Evolutionary conservation across 2,329 filamentous ascomycete species (phyloP).

Genomic region (Pseudogymnoascus sp.): DNA sequence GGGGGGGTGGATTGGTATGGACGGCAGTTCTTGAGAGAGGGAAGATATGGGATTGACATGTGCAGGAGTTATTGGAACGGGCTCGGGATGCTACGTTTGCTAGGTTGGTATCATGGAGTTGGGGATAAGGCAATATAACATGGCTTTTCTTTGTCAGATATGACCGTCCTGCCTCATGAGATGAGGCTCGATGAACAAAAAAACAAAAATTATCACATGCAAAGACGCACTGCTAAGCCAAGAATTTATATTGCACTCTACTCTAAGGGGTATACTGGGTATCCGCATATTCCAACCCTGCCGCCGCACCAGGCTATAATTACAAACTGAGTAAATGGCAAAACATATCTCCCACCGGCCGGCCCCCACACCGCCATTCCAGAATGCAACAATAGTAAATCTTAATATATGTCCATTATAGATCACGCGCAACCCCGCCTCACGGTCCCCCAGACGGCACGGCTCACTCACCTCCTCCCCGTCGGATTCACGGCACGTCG

Average conservation of each 20-base stretch:
- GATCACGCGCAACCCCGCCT: not conserved
- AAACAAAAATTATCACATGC: not conserved
- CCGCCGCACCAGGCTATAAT: not conserved
- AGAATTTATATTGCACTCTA: not conserved
- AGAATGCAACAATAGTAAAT: not conserved
- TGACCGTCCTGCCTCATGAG: not conserved
- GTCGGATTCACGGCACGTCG: constrained; percentile 54
- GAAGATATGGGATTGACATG: not conserved
- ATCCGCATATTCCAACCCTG: constrained; percentile 3
- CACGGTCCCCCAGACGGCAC: not conserved
- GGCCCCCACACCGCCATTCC: not conserved
- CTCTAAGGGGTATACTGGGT: constrained; percentile 6
- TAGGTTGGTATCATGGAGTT: not conserved
- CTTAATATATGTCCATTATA: not conserved
- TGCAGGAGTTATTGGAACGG: not conserved
- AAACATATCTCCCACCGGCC: not conserved
- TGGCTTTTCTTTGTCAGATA: not conserved
- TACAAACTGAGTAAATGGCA: constrained; percentile 9
- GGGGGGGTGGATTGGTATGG: not conserved
- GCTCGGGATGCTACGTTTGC: not conserved
- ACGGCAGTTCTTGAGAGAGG: not conserved
- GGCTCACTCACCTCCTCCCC: constrained; percentile 22
- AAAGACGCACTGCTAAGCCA: not conserved
- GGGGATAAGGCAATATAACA: not conserved
- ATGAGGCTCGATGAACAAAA: not conserved